Conservation (phyloP, 768 basidiomycete species). For the Hericium coralloides region DNA sequence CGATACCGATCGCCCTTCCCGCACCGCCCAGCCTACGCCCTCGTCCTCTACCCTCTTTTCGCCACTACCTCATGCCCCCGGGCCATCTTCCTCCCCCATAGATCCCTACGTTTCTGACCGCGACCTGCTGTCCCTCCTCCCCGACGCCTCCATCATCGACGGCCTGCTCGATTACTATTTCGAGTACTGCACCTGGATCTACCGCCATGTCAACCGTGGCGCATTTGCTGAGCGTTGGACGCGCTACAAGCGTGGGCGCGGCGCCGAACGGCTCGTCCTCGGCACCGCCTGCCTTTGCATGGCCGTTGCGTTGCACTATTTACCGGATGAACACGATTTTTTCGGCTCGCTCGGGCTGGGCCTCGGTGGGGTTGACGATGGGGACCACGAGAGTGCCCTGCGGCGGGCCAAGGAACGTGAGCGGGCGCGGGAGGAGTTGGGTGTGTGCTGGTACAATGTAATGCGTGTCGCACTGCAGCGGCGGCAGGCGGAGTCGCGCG, state of each 20-base stretch:
- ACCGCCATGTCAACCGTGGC: constrained; percentile 63
- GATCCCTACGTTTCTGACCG: constrained; percentile 49
- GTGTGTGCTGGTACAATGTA: constrained; percentile 59
- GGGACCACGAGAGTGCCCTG: not conserved
- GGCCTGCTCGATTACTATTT: constrained; percentile 70
- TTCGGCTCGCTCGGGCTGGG: constrained; percentile 38
- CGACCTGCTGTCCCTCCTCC: constrained; percentile 61
- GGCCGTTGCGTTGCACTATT: constrained; percentile 64
- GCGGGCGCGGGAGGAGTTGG: constrained; percentile 39
- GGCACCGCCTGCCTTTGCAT: constrained; percentile 69
- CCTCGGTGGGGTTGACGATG: not conserved
- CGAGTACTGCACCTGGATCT: constrained; percentile 84
- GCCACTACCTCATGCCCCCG: constrained; percentile 30
- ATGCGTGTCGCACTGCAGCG: constrained; percentile 57
- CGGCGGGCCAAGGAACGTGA: no score
- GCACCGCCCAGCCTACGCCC: not conserved
- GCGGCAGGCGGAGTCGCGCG: constrained; percentile 38
- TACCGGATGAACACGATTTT: constrained; percentile 55
- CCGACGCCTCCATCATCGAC: constrained; percentile 60
- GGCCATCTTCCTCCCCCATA: constrained; percentile 9
- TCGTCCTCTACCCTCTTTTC: constrained; percentile 2
- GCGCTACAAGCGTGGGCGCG: constrained; percentile 59
- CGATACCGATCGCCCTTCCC: not conserved
- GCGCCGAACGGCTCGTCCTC: constrained; percentile 58
- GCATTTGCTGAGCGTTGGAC: constrained; percentile 61